phyloP scores from a whole-genome alignment of 2,329 filamentous ascomycete species.

The Alternaria triticimaculans region DNA sequence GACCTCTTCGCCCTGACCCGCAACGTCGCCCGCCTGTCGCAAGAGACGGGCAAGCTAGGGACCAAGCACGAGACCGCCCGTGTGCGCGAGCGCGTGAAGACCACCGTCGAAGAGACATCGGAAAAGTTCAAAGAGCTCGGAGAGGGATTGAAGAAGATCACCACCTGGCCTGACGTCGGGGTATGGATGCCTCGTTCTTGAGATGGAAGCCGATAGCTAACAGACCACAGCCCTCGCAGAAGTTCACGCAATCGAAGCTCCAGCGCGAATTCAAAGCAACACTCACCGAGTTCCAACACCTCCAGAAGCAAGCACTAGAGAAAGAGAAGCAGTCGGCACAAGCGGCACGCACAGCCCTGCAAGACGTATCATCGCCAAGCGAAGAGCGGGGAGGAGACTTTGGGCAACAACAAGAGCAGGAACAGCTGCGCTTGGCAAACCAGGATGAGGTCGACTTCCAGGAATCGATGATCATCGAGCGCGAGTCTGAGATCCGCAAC shows the following conservation, averaged over 20 bases:
- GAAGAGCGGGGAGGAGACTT: constrained; percentile 47
- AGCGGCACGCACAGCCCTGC: constrained; percentile 80
- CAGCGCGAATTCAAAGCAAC: constrained; percentile 91
- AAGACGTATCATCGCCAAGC: constrained; percentile 59
- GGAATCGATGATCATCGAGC: constrained; percentile 92
- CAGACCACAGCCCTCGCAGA: constrained; percentile 78
- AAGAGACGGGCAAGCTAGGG: constrained; percentile 84
- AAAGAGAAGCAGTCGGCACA: constrained; percentile 88
- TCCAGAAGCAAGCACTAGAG: constrained; percentile 90
- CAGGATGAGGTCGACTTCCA: constrained; percentile 98
- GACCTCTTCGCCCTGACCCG: constrained; percentile 88
- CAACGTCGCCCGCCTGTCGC: constrained; percentile 83
- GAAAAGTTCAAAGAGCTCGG: constrained; percentile 89
- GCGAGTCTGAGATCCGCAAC: constrained; percentile 94
- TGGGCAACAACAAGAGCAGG: constrained; percentile 63
- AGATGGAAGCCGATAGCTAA: constrained; percentile 17
- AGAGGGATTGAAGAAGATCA: constrained; percentile 90
- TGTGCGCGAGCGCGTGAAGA: constrained; percentile 87
- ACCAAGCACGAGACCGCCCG: constrained; percentile 91
- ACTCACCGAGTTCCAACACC: constrained; percentile 86
- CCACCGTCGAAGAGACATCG: constrained; percentile 84
- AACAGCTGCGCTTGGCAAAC: constrained; percentile 80
- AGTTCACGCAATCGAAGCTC: constrained; percentile 94
- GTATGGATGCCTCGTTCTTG: constrained; percentile 62
- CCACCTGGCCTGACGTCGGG: constrained; percentile 73